A percentile compares a stretch with the other conserved stretches of the same genome.
These are phyloP conservation scores for Taxawa tesnikishii DNA, from an alignment of 2,329 filamentous ascomycete genomes.

Conservation along the genomic window DNA sequence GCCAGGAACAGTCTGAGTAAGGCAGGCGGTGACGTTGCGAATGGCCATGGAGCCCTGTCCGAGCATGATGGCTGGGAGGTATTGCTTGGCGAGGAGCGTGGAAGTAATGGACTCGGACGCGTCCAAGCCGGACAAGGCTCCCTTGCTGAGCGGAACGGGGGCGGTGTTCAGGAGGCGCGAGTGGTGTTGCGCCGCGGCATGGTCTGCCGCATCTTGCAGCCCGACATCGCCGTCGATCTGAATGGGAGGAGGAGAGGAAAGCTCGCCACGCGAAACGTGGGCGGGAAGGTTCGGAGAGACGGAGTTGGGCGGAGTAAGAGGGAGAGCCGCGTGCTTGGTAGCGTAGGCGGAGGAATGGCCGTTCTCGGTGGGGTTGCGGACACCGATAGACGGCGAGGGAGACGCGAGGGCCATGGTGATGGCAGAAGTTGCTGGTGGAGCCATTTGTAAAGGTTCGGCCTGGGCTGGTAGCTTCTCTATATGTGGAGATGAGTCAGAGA, in stretches of 20 bases:
- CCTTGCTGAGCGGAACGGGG: slow-evolving; percentile 30
- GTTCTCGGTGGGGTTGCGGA: slow-evolving; percentile 7
- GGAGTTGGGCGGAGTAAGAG: slow-evolving; percentile 89
- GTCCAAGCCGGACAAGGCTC: slow-evolving; percentile 48
- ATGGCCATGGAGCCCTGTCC: slow-evolving; percentile 86
- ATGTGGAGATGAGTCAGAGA: slow-evolving; percentile 7
- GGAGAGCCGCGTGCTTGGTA: slow-evolving; percentile 30
- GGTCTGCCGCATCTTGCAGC: slow-evolving; percentile 56
- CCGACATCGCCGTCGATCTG: slow-evolving; percentile 78
- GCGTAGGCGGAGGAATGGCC: slow-evolving; percentile 12
- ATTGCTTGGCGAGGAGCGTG: slow-evolving; percentile 71
- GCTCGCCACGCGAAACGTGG: slow-evolving; percentile 55
- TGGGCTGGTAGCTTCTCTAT: slow-evolving; percentile 21
- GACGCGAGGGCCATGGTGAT: slow-evolving; percentile 21
- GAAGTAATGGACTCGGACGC: slow-evolving; percentile 74
- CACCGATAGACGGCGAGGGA: slow-evolving; percentile 17
- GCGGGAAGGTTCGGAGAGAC: slow-evolving; percentile 81
- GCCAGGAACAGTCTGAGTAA: slow-evolving; percentile 85
- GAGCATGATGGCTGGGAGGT: slow-evolving; percentile 82
- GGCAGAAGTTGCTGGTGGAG: slow-evolving; percentile 14
- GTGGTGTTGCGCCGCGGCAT: slow-evolving; percentile 32
- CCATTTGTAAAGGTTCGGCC: slow-evolving; percentile 15
- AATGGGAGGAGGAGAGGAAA: slow-evolving; percentile 31
- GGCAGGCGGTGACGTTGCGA: slow-evolving; percentile 86
- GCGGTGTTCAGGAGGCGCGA: slow-evolving; percentile 13